These are phyloP conservation scores for Fusarium vanettenii DNA, from an alignment of 2,329 filamentous ascomycete genomes.

Conservation along the genomic window DNA sequence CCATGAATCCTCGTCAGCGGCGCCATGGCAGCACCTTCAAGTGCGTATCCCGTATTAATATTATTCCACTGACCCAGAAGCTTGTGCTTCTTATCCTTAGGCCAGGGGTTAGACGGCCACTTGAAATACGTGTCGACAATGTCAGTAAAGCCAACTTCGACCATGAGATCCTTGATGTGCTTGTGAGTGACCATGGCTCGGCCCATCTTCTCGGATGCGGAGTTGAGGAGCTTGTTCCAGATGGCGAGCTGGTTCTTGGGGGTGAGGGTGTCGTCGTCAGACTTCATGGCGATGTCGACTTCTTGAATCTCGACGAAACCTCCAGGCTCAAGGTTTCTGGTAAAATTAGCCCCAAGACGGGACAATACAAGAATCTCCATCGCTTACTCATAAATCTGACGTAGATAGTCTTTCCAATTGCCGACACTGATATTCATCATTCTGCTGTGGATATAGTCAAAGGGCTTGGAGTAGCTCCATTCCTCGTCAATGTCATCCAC, in stretches of 20 bases:
- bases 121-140: constrained; percentile 17
- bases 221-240: constrained; percentile 5
- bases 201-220: constrained; percentile 2
- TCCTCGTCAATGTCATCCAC: constrained; percentile 24
- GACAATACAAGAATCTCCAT: neutral
- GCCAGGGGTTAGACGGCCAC: constrained; percentile 18
- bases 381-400: constrained; percentile 12
- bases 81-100: constrained; percentile 15
- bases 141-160: constrained; percentile 13
- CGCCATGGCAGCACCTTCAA: constrained; percentile 6
- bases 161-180: constrained; percentile 6
- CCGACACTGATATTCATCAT: constrained; percentile 21
- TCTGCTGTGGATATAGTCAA: constrained; percentile 26
- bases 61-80: constrained; percentile 19
- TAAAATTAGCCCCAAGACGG: neutral
- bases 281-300: neutral
- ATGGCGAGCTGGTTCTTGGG: neutral
- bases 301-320: constrained; percentile 23
- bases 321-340: constrained; percentile 11
- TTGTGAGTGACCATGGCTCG: neutral
- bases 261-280: constrained; percentile 5
- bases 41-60: neutral
- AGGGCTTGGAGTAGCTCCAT: constrained; percentile 15
- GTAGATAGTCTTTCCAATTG: constrained; percentile 11
- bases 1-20: constrained; percentile 15